Percentiles rank a stretch among this genome's conserved stretches.
These are phyloP conservation scores for Agrocybe pediades DNA, from an alignment of 768 basidiomycete species.

Conservation along the genomic window DNA sequence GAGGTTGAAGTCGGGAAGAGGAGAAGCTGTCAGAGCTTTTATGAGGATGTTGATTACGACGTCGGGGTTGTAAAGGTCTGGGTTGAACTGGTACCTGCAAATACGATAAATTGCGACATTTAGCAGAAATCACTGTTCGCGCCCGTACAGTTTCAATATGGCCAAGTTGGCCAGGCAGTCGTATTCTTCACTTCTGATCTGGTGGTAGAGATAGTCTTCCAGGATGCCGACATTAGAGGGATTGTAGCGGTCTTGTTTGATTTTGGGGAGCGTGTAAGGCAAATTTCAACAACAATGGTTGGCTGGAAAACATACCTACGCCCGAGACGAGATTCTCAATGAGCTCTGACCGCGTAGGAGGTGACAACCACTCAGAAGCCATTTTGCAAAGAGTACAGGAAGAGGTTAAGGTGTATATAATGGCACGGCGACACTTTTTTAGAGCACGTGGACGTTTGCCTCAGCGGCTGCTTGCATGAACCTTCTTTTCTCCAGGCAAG, in stretches of 20 bases:
- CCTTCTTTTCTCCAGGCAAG: neutral
- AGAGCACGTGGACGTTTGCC: constrained; percentile 25
- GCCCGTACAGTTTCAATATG: constrained; percentile 82
- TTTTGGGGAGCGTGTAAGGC: neutral
- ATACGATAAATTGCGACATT: neutral
- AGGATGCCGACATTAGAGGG: constrained; percentile 91
- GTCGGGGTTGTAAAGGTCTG: constrained; percentile 89
- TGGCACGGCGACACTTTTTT: constrained; percentile 32
- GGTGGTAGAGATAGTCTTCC: constrained; percentile 96
- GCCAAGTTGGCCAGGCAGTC: constrained; percentile 95
- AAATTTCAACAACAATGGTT: constrained; percentile 1
- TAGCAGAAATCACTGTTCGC: neutral
- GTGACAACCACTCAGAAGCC: constrained; percentile 69
- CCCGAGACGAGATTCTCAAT: constrained; percentile 92
- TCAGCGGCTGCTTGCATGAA: neutral
- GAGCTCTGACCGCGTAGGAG: constrained; percentile 78
- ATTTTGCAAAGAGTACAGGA: constrained; percentile 29
- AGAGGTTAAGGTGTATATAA: neutral
- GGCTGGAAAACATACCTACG: constrained; percentile 61
- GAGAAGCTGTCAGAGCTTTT: constrained; percentile 83
- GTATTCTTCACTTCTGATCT: constrained; percentile 89
- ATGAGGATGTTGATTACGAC: constrained; percentile 94
- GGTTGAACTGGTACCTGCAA: constrained; percentile 92
- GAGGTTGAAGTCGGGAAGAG: constrained; percentile 92
- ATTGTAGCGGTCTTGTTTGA: constrained; percentile 90